A percentile compares a stretch with the other conserved stretches of the same genome.
These are phyloP conservation scores for Colletotrichum siamense DNA, from an alignment of 2,329 filamentous ascomycete species.

Conservation along the genomic window DNA sequence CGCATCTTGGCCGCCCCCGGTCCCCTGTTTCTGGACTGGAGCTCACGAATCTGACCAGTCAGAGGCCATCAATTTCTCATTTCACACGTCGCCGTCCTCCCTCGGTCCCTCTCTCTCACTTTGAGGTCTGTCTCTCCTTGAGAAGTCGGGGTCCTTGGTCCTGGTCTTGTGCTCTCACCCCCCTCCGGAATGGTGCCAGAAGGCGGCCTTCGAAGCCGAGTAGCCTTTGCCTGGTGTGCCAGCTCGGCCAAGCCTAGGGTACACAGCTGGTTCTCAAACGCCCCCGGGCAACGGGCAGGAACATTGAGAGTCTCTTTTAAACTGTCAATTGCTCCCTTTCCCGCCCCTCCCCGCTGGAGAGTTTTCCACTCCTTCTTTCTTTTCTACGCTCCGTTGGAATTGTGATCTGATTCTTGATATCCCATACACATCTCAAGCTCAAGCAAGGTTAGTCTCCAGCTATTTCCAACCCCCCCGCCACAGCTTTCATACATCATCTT, in stretches of 20 bases:
- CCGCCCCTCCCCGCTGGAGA: not conserved
- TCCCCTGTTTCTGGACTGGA: slow-evolving; percentile 1
- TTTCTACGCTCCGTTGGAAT: not conserved
- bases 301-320: slow-evolving; percentile 4
- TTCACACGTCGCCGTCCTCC: slow-evolving; percentile 4
- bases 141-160: not conserved
- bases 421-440: not conserved
- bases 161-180: not conserved
- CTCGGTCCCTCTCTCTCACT: not conserved
- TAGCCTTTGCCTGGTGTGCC: not conserved
- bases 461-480: not conserved
- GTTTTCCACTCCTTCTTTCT: not conserved
- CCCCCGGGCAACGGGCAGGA: slow-evolving; percentile 7
- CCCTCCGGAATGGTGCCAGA: not conserved
- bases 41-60: slow-evolving; percentile 12
- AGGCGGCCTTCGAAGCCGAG: not conserved
- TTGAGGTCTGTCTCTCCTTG: not conserved
- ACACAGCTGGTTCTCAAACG: slow-evolving; percentile 15
- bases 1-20: not conserved
- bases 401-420: not conserved
- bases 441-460: slow-evolving; percentile 2
- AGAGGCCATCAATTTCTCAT: slow-evolving; percentile 19
- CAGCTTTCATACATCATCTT: not conserved
- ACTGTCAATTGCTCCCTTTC: not conserved
- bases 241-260: not conserved